Conservation (phyloP, 345 rosid genomes). For the Balakata baccata region DNA sequence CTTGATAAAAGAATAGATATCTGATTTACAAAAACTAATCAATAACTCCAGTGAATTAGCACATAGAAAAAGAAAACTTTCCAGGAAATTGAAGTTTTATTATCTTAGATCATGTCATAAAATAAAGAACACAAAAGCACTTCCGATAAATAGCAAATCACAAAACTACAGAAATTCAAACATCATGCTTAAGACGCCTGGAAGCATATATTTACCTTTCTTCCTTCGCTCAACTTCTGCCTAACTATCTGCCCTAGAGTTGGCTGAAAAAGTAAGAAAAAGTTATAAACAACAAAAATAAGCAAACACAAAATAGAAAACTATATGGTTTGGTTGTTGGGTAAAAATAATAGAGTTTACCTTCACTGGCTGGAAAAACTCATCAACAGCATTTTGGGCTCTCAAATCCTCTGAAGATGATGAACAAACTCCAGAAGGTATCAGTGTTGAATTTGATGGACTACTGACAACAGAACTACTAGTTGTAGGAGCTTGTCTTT, state of each 20-base stretch:
- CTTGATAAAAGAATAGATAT: neutral
- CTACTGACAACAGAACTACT: constrained; percentile 44
- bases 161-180: neutral
- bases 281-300: neutral
- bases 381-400: constrained; percentile 68
- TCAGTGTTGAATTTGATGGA: constrained; percentile 40
- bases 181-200: neutral
- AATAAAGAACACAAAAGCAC: neutral
- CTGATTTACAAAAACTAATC: neutral
- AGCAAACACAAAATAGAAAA: neutral
- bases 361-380: constrained; percentile 76
- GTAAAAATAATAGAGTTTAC: constrained; percentile 28
- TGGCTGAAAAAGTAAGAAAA: constrained; percentile 43
- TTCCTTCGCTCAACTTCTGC: constrained; percentile 87
- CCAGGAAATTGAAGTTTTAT: neutral
- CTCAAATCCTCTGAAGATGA: constrained; percentile 55
- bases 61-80: neutral
- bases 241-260: constrained; percentile 78
- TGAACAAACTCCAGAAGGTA: constrained; percentile 43
- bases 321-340: neutral
- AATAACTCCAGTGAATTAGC: neutral
- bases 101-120: neutral
- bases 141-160: neutral
- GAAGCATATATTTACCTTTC: constrained; percentile 51
- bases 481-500: constrained; percentile 50